Evolutionary conservation across 768 basidiomycete genomes (phyloP).

Genomic region (Suillus variegatus): DNA sequence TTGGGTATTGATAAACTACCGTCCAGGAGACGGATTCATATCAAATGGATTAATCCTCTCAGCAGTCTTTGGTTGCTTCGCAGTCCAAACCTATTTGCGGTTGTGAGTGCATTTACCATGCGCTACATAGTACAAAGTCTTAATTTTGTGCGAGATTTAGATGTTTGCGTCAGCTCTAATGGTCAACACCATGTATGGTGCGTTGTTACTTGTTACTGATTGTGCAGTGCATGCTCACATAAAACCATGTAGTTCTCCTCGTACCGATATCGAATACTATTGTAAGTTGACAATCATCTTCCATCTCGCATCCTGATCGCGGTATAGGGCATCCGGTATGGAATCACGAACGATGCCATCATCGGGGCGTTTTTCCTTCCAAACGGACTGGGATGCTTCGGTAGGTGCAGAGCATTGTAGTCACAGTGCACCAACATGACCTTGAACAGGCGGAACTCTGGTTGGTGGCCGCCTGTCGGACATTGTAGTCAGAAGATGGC

Average conservation of each 20-base stretch:
- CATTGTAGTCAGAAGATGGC: constrained; percentile 45
- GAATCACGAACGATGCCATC: constrained; percentile 54
- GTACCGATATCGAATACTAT: constrained; percentile 62
- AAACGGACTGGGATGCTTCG: constrained; percentile 55
- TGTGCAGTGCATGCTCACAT: constrained; percentile 30
- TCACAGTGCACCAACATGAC: neutral
- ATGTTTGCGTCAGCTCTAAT: neutral
- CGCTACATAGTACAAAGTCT: neutral
- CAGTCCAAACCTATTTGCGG: constrained; percentile 57
- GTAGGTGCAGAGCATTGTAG: constrained; percentile 36
- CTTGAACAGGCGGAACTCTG: constrained; percentile 52
- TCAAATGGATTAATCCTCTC: constrained; percentile 58
- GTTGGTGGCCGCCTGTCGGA: constrained; percentile 59
- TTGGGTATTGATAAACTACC: constrained; percentile 52
- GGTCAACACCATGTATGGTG: neutral
- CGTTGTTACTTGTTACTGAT: neutral
- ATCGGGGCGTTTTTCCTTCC: constrained; percentile 64
- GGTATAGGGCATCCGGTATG: constrained; percentile 52
- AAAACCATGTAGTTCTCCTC: constrained; percentile 34
- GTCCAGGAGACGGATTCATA: constrained; percentile 30
- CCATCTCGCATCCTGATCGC: neutral
- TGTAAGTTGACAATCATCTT: constrained; percentile 34
- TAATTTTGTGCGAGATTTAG: neutral
- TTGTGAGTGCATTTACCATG: constrained; percentile 41
- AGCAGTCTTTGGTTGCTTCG: constrained; percentile 49